Conservation (phyloP, 768 basidiomycete species). For the Boletus speciosus region DNA sequence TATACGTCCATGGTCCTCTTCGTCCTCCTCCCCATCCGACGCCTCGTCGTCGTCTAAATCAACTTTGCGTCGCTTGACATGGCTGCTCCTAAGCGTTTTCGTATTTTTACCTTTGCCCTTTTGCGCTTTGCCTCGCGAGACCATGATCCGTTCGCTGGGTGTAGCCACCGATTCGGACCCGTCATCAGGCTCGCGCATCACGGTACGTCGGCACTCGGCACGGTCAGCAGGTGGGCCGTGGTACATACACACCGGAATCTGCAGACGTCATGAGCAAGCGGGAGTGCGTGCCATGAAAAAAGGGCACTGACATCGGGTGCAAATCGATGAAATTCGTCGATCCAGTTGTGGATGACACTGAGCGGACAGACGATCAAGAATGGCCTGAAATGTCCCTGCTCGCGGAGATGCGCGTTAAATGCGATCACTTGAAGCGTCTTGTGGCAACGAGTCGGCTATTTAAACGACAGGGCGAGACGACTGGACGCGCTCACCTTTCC, state of each 20-base stretch:
- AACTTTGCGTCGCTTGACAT: conserved; percentile 22
- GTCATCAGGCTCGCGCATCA: conserved; percentile 41
- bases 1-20: conserved; percentile 14
- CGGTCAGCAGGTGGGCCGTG: conserved; percentile 83
- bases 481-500: conserved; percentile 55
- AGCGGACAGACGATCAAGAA: conserved; percentile 92
- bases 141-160: conserved; percentile 24
- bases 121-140: conserved; percentile 15
- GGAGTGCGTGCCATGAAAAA: neutral
- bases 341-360: conserved; percentile 91
- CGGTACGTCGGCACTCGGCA: conserved; percentile 67
- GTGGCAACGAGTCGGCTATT: neutral
- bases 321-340: conserved; percentile 79
- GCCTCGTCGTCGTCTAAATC: conserved; percentile 1
- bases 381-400: conserved; percentile 62
- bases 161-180: conserved; percentile 19
- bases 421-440: conserved; percentile 95
- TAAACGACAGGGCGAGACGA: neutral
- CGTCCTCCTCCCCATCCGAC: conserved; percentile 13
- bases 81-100: conserved; percentile 8
- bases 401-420: conserved; percentile 86
- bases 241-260: conserved; percentile 90
- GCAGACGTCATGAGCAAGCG: neutral
- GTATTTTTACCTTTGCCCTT: conserved; percentile 20
- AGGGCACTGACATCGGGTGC: conserved; percentile 60